Conservation (phyloP, 805 yeast species). For the Metschnikowia noctiluminum region DNA sequence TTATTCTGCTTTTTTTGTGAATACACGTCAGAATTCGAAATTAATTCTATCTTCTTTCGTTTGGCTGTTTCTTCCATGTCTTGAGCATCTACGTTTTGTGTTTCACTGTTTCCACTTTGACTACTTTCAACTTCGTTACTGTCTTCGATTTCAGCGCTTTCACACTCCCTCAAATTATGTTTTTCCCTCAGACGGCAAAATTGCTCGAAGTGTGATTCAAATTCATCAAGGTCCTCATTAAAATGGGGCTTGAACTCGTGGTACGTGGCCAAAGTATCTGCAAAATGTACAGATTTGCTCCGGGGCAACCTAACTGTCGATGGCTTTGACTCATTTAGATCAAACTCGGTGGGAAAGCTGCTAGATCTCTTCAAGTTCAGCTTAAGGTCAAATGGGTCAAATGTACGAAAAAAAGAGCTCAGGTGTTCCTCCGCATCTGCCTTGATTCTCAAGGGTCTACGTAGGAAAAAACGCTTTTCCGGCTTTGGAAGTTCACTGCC, state of each 20-base stretch:
- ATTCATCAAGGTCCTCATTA: not conserved
- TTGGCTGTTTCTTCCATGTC: not conserved
- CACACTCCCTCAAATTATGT: slow-evolving; percentile 1
- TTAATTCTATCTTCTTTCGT: not conserved
- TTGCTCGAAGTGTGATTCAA: slow-evolving; percentile 5
- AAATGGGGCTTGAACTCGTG: slow-evolving; percentile 9
- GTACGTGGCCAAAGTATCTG: slow-evolving; percentile 12
- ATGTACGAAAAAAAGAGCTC: slow-evolving; percentile 5
- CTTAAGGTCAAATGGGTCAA: slow-evolving; percentile 13
- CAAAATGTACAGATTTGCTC: slow-evolving; percentile 19
- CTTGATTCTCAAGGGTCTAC: slow-evolving; percentile 5
- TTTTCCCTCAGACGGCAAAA: not conserved
- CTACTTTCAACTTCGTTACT: not conserved
- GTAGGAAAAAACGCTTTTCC: slow-evolving; percentile 13
- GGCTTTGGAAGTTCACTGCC: slow-evolving; percentile 7
- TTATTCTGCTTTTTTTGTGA: not conserved
- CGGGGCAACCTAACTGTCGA: slow-evolving; percentile 5
- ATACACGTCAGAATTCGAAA: not conserved
- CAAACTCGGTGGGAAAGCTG: slow-evolving; percentile 11
- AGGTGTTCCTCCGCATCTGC: not conserved
- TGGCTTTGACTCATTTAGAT: not conserved
- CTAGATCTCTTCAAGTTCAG: slow-evolving; percentile 10
- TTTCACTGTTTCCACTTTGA: not conserved
- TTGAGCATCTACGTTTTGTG: not conserved
- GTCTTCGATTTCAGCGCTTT: not conserved